phyloP scores from a whole-genome alignment of 2,329 filamentous ascomycete genomes.

The Fusarium sp. region DNA sequence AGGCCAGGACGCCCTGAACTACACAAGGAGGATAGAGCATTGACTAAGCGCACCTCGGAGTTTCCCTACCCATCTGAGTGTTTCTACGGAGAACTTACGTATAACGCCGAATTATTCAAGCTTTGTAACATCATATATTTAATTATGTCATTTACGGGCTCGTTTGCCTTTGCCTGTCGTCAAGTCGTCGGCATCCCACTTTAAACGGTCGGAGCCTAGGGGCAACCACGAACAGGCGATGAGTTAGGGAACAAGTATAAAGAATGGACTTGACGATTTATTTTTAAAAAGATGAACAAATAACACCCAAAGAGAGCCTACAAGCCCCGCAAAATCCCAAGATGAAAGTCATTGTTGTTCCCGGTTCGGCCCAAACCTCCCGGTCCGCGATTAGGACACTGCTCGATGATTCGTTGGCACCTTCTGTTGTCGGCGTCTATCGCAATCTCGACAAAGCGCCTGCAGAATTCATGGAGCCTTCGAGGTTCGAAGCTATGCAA shows the following conservation, averaged over 20 bases:
- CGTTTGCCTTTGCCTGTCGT: too few species aligned
- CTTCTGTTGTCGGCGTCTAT: neutral
- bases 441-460: neutral
- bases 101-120: too few species aligned
- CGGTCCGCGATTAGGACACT: neutral
- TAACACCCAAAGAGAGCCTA: neutral
- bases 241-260: neutral
- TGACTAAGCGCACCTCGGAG: too few species aligned
- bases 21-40: too few species aligned
- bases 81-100: too few species aligned
- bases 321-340: neutral
- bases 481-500: neutral
- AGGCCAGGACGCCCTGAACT: too few species aligned
- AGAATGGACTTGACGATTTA: neutral
- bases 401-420: neutral
- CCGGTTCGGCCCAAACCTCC: neutral
- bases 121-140: too few species aligned
- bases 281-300: neutral
- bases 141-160: too few species aligned
- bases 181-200: too few species aligned
- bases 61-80: too few species aligned
- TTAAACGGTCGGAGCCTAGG: neutral
- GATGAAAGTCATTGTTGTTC: neutral
- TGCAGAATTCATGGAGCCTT: neutral
- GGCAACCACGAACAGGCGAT: neutral